A percentile compares a stretch with the other conserved stretches of the same genome.
phyloP scores from a whole-genome alignment of 2,329 filamentous ascomycete genomes.

The Calonectria pteridis region DNA sequence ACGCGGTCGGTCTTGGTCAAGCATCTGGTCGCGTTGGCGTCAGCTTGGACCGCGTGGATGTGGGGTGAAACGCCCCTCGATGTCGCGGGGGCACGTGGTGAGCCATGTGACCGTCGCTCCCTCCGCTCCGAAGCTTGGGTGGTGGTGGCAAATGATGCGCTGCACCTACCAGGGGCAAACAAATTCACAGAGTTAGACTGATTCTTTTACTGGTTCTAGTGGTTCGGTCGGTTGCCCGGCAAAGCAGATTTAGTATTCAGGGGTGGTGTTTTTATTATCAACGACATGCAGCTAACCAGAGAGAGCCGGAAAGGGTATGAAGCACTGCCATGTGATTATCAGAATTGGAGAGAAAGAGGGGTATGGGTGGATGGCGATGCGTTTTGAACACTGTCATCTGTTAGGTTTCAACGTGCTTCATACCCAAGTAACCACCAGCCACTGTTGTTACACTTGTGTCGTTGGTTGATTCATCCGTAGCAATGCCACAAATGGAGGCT shows the following conservation, averaged over 20 bases:
- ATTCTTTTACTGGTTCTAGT: neutral
- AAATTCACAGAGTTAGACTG: neutral
- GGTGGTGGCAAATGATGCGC: slow-evolving; percentile 8
- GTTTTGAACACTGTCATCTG: neutral
- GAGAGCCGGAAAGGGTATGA: neutral
- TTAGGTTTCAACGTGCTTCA: slow-evolving; percentile 11
- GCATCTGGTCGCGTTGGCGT: slow-evolving; percentile 28
- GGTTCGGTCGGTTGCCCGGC: neutral
- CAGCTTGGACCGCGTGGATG: neutral
- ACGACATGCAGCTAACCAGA: neutral
- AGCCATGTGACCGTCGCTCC: slow-evolving; percentile 32
- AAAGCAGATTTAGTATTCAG: neutral
- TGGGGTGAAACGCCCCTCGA: slow-evolving; percentile 16
- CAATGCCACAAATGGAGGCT: slow-evolving; percentile 10
- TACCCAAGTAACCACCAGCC: neutral
- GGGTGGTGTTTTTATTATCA: neutral
- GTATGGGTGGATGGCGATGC: neutral
- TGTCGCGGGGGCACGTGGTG: slow-evolving; percentile 44
- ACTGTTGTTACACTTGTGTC: slow-evolving; percentile 3
- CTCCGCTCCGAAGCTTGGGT: neutral
- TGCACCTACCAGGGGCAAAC: neutral
- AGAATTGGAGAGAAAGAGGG: neutral
- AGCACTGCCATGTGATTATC: neutral
- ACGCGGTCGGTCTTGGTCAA: slow-evolving; percentile 32
- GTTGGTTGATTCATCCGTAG: neutral